A percentile compares a stretch with the other conserved stretches of the same genome.
These are phyloP conservation scores for Castanopsis chinensis DNA, from an alignment of 306 rosid species.

Conservation along the genomic window DNA sequence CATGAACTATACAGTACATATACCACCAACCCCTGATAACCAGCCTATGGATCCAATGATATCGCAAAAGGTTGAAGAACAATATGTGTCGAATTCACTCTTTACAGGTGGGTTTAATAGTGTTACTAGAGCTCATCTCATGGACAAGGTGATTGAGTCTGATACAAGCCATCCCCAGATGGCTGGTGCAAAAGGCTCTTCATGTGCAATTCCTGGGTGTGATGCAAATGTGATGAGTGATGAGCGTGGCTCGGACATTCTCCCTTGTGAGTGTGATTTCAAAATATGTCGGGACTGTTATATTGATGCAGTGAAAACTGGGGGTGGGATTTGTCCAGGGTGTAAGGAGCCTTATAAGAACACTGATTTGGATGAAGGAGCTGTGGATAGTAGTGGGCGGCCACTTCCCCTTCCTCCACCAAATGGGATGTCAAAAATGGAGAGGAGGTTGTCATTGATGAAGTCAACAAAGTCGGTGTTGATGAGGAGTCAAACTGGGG, in stretches of 20 bases:
- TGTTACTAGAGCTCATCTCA: conserved; percentile 80
- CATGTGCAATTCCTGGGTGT: conserved; percentile 86
- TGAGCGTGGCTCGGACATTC: conserved; percentile 78
- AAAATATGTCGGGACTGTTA: conserved; percentile 96
- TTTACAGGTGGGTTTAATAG: conserved; percentile 95
- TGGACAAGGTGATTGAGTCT: conserved; percentile 93
- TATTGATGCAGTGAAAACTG: conserved; percentile 75
- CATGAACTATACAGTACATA: conserved; percentile 81
- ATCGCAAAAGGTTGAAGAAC: conserved; percentile 93
- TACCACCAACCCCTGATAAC: conserved; percentile 94
- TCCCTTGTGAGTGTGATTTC: conserved; percentile 97
- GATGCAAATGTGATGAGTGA: conserved; percentile 94
- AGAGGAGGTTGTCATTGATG: conserved; percentile 85
- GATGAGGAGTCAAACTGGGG: conserved; percentile 86
- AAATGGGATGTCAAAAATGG: conserved; percentile 69
- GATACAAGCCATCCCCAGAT: conserved; percentile 92
- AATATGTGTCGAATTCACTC: conserved; percentile 79
- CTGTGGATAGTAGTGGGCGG: conserved; percentile 54
- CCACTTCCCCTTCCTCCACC: conserved; percentile 79
- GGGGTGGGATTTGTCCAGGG: conserved; percentile 81
- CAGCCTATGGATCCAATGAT: conserved; percentile 90
- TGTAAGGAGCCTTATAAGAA: conserved; percentile 88
- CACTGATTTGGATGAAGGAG: conserved; percentile 74
- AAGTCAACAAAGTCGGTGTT: conserved; percentile 80
- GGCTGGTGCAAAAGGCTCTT: conserved; percentile 94